Base-by-base conservation (phyloP, 495 filamentous ascomycete species). In the Cetradonia linearis region DNA sequence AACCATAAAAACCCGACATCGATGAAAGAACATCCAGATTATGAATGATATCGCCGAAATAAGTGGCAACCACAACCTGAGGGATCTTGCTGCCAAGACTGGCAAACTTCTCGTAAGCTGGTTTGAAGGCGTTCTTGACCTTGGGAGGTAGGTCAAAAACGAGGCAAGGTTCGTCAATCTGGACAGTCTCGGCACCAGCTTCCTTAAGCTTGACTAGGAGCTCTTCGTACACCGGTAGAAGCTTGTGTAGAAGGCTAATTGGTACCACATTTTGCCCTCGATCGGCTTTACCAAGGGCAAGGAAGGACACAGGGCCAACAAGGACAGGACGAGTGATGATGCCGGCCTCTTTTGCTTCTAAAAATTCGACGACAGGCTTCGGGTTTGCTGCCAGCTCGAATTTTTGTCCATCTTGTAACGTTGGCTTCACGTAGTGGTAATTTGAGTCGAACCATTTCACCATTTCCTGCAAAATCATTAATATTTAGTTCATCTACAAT, bases 391-490 rank as follows among this genome's bases (percentile, higher is more conserved):
- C 76, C 56, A 98, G 89, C 74, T 88, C 88, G 86, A 97, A 98
- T 64, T 80, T 83, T 83, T 98, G 93, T 80, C 87, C 85, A 76
- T 96, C 86, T 75, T 95, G 87, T 60, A 98, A 82, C 61, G 93
- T 96, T 61, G 93, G 93, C 83, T 96, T 96, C 76, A 97, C 93
- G 78, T 97, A 97, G 82, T 98, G 93, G 84, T 98, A 98, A 86
- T 98, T 98, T 66, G 89, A 95, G 81, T 98, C 93, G 73, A 98
- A 98, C 93, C 94, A 98, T 79, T 98, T 98, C 58, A 98, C 93
- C 93, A 98, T 98, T 81, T 98, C 93, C 79, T 84, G 44, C 59
- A 23, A 14, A 27, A 14, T 40, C 55, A 66, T 64, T 65, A 63
- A 46, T 49, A 57, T 31, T 42, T 40, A 58, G 46, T 8, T 16